Base-by-base conservation (phyloP, 345 rosid genomes). In the Ceriops zippeliana region DNA sequence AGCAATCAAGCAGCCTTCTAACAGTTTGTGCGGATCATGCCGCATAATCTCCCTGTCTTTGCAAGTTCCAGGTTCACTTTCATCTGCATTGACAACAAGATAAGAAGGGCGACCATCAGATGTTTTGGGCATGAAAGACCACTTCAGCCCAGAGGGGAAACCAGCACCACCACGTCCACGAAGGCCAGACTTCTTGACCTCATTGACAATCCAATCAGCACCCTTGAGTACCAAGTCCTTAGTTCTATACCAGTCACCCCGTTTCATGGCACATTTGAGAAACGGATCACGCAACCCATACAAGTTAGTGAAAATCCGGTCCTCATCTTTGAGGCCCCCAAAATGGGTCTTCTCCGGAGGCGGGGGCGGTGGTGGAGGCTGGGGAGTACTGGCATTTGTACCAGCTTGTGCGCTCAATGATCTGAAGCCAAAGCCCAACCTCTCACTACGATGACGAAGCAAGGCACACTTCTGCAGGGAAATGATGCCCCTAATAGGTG, bases 1-100 rank as follows among this genome's bases (percentile, higher is more conserved):
- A 66, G 98, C 98, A 78, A 96, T 90, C 82, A 96, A 83, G 83
- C 99, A 96, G 49, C 99, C 99, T 77, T 92, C 97, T 70, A 96
- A 79, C 67, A 96, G 74, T 76, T 96, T 96, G 82, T 96, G 99
- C 49, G 99, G 99, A 75, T 96, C 98, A 57, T 92, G 99, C 47
- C 98, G 87, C 98, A 92, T 91, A 67, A 96, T 92, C 65, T 92
- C 99, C 84, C 98, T 90, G 73, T 96, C 99, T 77, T 96, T 96
- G 72, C 99, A 92, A 66, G 99, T 96, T 68, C 97, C 98, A n/a
- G 99, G 99, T 81, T 96, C 99, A 89, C 99, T 96, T 85, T 96
- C 99, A 87, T 96, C 98, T 52, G 98, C 99, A 64, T 92, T 96
- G 42, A 96, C 99, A 68, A 96, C 99, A 72, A 96, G 92, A 83